Evolutionary conservation across 371 early-diverging fungal species (phyloP), one percentile per base, ranked within the genome.

Genomic region (Mortierella sp.): DNA sequence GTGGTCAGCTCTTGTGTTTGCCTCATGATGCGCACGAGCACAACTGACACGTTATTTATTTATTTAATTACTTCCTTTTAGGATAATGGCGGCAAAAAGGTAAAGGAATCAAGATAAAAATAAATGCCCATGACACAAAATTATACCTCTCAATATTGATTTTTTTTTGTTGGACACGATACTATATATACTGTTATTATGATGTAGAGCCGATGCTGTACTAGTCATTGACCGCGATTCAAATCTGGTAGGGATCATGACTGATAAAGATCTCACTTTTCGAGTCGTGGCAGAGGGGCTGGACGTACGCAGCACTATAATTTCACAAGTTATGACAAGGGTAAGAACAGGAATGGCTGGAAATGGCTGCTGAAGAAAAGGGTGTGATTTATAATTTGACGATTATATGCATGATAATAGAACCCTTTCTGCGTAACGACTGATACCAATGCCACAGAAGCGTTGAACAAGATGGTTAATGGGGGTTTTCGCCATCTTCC

Each of bases 281-380:
- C 86, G 96, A 17, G 96, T 94, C 34, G 91, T 95, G 35, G 95
- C 96, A 29, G 95, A 94, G 63, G 94, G 94, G 2, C 85, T 90
- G 10, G 93, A 95, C 64, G 83, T 89, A 53, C 80, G 89, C 49
- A 85, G 80, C 13, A 93, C 93, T 28, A 73, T 86, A 35, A 89
- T 95, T 68, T 83, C 89, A 22, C 88, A 91, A 34, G 91, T 95
- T 66, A 94, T 94, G 87, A 95, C 96, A 42, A 85, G 63, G 57
- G 76, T 79, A 79, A n/a, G n/a, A 7, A 40, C 6, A 42, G 19
- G 26, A 26, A 9, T 22, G 28, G 5, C 43, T 7, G 23, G 35
- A 58, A 34, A 54, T 19, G 42, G 23, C 26, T 26, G 26, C 26
- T 2, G 15, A 45, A 45, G n/a, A n/a, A 45, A 45, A 53, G 13